Base-by-base conservation (phyloP, 2,329 filamentous ascomycete species). In the Claviceps lovelessii region DNA sequence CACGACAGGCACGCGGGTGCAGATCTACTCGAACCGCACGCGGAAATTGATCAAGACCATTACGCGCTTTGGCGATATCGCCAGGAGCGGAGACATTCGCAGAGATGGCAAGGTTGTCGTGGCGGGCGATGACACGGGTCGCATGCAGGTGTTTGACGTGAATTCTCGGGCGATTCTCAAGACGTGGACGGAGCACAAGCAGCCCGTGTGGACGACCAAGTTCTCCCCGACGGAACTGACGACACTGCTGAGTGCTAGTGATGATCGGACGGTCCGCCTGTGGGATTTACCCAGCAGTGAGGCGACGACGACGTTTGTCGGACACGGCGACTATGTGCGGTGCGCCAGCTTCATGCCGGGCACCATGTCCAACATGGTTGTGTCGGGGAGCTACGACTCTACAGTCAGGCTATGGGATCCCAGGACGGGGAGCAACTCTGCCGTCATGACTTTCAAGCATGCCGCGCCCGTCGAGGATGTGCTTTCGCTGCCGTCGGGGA, bases 331-430 rank as follows among this genome's bases (percentile, higher is more conserved):
- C 70, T 98, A 98, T 67, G 91, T 97, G 59, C 84, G 93, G 59
- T 84, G 81, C 60, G 93, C 89, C 57, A 79, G 80, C 52, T 98
- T 94, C 70, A 85, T 98, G 79, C 88, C 90, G 5, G 80, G 79
- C 11, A 76, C 74, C 15, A 79, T 77, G 69, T 83, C 85, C 73
- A 85, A 86, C 63, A 78, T 95, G 68, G 68, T 97, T 17, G 83
- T 94, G 1, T 94, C 89, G 10, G 93, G 94, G 51, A 90, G 88
- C 70, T 98, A 98, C 72, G 93, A 98, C 70, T 83, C 88, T 58
- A 96, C 90, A 0, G 91, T 97, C 52, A 84, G 87, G 59, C 72
- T 98, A 28, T 98, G 93, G 93, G 93, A 98, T 72, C 85, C 90
- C 1, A 79, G 93, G 61, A 81, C 84, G 41, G 81, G 83, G 60